A percentile compares a stretch with the other conserved stretches of the same genome.
These are phyloP conservation scores for Halteria grandinella DNA, from an alignment of 73 alveolate genomes.

Conservation along the genomic window DNA sequence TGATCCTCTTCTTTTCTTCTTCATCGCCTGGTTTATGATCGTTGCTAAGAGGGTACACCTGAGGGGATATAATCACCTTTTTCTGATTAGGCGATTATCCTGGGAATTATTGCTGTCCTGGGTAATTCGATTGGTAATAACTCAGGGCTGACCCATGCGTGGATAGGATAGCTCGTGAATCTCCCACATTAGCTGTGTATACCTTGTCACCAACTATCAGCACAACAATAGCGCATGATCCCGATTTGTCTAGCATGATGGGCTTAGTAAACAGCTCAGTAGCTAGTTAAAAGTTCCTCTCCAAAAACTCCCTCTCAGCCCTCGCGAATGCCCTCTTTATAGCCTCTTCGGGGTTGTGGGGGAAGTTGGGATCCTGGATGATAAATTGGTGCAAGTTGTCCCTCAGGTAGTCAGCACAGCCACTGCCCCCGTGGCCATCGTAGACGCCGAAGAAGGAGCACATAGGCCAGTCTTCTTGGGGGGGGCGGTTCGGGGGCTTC, in stretches of 20 bases:
- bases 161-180: constrained; percentile 81
- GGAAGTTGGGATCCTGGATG: constrained; percentile 64
- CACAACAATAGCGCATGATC: constrained; percentile 87
- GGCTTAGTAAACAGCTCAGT: background rate
- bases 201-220: constrained; percentile 78
- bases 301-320: constrained; percentile 70
- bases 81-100: too few relatives aligned
- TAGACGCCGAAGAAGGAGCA: constrained; percentile 72
- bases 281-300: background rate
- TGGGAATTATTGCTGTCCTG: too few relatives aligned
- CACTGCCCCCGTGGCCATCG: constrained; percentile 84
- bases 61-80: constrained; percentile 64
- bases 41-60: constrained; percentile 77
- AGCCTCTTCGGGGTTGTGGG: constrained; percentile 64
- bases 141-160: constrained; percentile 70
- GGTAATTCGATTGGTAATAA: constrained; percentile 70
- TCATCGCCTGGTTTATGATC: constrained; percentile 95
- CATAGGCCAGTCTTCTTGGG: constrained; percentile 61
- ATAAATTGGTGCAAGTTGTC: constrained; percentile 70
- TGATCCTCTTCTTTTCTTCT: constrained; percentile 83
- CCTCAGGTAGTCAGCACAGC: constrained; percentile 80
- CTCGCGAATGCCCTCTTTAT: constrained; percentile 63
- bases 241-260: constrained; percentile 71
- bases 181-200: constrained; percentile 95
- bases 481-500: constrained; percentile 52